Percentiles rank a stretch among this genome's conserved stretches.
Conservation (phyloP, 495 filamentous ascomycete genomes). For the Peziza echinospora region DNA sequence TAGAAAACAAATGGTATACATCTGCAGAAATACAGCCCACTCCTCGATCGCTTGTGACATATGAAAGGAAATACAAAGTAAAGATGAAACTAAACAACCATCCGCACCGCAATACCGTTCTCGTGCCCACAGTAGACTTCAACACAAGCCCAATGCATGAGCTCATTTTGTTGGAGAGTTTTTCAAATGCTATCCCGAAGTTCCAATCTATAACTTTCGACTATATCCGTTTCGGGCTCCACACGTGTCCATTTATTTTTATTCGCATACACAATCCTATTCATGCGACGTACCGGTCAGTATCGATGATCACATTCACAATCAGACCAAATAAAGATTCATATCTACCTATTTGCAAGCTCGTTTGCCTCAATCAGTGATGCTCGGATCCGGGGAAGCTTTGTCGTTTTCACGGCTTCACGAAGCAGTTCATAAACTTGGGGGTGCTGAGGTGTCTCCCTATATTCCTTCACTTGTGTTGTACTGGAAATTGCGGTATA, state of each 20-base stretch:
- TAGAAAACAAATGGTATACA: too few species aligned
- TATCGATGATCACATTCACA: neutral
- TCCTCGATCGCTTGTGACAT: too few species aligned
- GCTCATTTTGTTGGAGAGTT: neutral
- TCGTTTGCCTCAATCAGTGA: neutral
- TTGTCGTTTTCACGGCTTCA: neutral
- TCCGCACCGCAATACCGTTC: too few species aligned
- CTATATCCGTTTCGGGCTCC: neutral
- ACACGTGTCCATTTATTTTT: neutral
- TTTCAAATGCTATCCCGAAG: neutral
- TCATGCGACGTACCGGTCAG: neutral
- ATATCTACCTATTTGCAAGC: neutral
- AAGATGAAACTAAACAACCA: too few species aligned
- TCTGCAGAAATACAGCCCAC: too few species aligned
- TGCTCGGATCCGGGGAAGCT: neutral
- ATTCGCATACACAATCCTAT: neutral
- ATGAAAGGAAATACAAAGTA: too few species aligned
- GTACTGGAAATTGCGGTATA: neutral
- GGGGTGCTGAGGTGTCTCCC: too few species aligned
- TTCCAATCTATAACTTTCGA: neutral
- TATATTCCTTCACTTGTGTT: neutral
- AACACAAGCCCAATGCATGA: too few species aligned
- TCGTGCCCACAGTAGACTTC: too few species aligned
- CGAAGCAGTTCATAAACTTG: too few species aligned
- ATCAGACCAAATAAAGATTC: neutral